Percentiles rank a stretch among this genome's conserved stretches.
Evolutionary conservation across 2,329 filamentous ascomycete genomes (phyloP).

Genomic region (Aspergillus udagawae): DNA sequence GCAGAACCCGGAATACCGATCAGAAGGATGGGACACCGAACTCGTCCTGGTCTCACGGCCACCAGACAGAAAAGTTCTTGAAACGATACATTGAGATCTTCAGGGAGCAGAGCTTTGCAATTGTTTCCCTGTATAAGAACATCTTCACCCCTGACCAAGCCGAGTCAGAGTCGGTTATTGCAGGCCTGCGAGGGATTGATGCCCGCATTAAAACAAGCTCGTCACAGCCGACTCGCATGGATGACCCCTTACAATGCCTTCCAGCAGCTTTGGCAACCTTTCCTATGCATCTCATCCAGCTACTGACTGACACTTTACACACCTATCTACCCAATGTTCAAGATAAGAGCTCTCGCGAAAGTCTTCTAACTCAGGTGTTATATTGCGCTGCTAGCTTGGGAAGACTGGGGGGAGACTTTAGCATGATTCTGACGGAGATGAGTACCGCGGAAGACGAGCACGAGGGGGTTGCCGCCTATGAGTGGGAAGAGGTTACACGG

Average conservation of each 20-base stretch:
- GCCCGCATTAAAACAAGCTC: constrained; percentile 22
- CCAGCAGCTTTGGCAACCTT: constrained; percentile 80
- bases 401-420: constrained; percentile 86
- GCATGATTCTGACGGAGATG: constrained; percentile 71
- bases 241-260: constrained; percentile 47
- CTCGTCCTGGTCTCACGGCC: constrained; percentile 53
- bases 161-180: constrained; percentile 27
- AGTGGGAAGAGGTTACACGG: constrained; percentile 88
- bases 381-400: constrained; percentile 92
- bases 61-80: constrained; percentile 89
- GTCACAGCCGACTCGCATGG: constrained; percentile 18
- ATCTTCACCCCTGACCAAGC: constrained; percentile 66
- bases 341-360: constrained; percentile 77
- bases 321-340: constrained; percentile 75
- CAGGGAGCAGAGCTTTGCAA: constrained; percentile 93
- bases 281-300: constrained; percentile 73
- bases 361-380: constrained; percentile 83
- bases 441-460: constrained; percentile 32
- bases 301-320: constrained; percentile 72
- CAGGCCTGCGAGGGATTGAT: constrained; percentile 25
- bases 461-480: constrained; percentile 44
- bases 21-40: constrained; percentile 20
- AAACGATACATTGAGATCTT: constrained; percentile 98
- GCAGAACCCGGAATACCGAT: constrained; percentile 32
- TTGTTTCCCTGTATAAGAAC: constrained; percentile 89